Percentiles rank a stretch among this genome's conserved stretches.
Conservation (phyloP, 805 yeast species). For the Starmerella geochares region DNA sequence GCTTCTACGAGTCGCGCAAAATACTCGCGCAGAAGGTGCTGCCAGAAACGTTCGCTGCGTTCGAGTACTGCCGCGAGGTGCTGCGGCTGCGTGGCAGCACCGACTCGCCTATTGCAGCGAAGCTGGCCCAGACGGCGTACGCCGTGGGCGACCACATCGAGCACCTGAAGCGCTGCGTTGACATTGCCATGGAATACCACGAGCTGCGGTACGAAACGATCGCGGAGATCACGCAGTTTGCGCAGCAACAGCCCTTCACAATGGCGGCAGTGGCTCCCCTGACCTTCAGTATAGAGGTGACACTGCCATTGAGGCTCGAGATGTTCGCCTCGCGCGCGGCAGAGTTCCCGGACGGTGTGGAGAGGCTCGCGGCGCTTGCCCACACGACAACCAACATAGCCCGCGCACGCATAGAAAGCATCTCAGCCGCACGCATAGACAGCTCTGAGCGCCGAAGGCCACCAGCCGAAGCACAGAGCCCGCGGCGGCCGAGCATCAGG, state of each 20-base stretch:
- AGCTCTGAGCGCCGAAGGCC: neutral
- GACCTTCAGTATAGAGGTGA: slow-evolving; percentile 5
- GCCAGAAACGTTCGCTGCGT: slow-evolving; percentile 6
- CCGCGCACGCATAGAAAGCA: neutral
- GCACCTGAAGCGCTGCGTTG: slow-evolving; percentile 1
- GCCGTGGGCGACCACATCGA: slow-evolving; percentile 8
- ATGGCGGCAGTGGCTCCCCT: neutral
- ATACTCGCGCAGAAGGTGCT: slow-evolving; percentile 6
- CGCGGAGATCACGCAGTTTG: slow-evolving; percentile 7
- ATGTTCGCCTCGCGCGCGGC: slow-evolving; percentile 1
- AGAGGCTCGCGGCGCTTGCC: slow-evolving; percentile 3
- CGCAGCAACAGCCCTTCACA: neutral
- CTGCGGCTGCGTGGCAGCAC: slow-evolving; percentile 12
- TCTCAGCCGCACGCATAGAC: neutral
- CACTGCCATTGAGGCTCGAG: slow-evolving; percentile 14
- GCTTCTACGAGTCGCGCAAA: slow-evolving; percentile 4
- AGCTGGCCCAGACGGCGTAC: slow-evolving; percentile 11
- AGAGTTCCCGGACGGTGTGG: slow-evolving; percentile 9
- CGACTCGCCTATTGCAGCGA: slow-evolving; percentile 14
- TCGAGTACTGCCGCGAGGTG: slow-evolving; percentile 9
- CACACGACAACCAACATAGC: neutral
- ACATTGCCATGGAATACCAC: slow-evolving; percentile 9
- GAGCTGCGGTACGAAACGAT: slow-evolving; percentile 12
- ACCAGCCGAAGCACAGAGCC: neutral
- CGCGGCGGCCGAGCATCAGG: slow-evolving; percentile 5